Base-by-base conservation (phyloP, 148 eudicot genomes). In the Diospyros lotus region DNA sequence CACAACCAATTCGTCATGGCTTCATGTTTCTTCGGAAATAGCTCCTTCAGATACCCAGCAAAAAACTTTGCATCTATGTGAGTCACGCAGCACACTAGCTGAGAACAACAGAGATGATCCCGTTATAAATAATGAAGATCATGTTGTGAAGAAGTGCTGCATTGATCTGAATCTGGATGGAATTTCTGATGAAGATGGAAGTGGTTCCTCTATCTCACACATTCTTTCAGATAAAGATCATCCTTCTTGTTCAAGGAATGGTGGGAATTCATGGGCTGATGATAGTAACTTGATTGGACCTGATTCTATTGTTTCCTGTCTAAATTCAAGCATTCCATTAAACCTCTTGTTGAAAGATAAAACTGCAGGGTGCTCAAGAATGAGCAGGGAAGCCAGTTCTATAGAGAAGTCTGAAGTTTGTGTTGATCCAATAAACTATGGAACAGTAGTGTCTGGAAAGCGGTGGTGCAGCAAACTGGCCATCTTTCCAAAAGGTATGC, bases 401-500 rank as follows among this genome's bases (percentile, higher is more conserved):
- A 56, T 15, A 6, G 76, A 79, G 44, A 71, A 74, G 73, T n/a
- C 51, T 18, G 15, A 40, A 28, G 41, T 66, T 54, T 63, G 64
- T 40, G 82, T 86, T 45, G 76, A 76, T 45, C 87, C 76, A 8
- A 9, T 88, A 45, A 71, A 68, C 66, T 73, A 75, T 9, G 92
- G 89, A 38, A 78, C 80, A 42, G 45, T 81, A 14, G 75, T 80
- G 58, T 62, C 15, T 73, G 85, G 86, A 62, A 84, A 79, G 75
- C 66, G 76, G 41, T 88, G 92, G 92, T 82, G 88, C 82, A 88
- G 64, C 75, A 82, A 84, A 77, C 78, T 82, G 69, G 85, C 84
- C 64, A 88, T 88, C 73, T 88, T 88, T 78, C 89, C 88, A 41
- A 79, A 77, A 80, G 92, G 89, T 88, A 69, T 72, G 75, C 28